Evolutionary conservation across 1,284 basidiomycete species (phyloP).

Genomic region (Garcileccinum viscosum): DNA sequence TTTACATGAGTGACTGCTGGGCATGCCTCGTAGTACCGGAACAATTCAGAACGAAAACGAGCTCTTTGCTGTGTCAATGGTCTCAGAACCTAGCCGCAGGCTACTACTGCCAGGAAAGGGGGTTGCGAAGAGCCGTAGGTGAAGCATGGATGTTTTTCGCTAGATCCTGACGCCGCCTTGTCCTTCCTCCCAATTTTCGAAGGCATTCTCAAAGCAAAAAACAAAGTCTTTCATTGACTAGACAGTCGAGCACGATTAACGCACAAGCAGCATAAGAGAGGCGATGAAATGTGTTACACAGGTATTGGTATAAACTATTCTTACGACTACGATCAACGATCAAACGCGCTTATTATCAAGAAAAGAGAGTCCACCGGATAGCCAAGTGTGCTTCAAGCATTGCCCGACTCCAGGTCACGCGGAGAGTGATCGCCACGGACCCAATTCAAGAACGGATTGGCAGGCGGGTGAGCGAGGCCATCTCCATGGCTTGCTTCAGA

Average conservation of each 20-base stretch:
- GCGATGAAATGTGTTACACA: neutral
- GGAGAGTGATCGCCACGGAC: neutral
- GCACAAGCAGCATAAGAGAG: neutral
- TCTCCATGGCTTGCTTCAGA: constrained; percentile 15
- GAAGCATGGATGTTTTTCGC: neutral
- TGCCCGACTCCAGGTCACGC: constrained; percentile 3
- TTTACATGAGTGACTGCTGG: neutral
- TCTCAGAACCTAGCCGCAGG: neutral
- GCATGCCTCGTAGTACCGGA: neutral
- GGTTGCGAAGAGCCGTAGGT: neutral
- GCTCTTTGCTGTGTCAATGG: neutral
- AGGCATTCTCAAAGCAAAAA: neutral
- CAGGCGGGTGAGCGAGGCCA: neutral
- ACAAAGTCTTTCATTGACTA: neutral
- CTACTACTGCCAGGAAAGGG: neutral
- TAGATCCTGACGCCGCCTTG: neutral
- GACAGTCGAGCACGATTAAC: neutral
- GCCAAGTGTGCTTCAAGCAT: neutral
- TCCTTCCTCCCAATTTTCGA: neutral
- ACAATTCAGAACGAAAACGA: neutral
- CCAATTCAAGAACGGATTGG: constrained; percentile 1
- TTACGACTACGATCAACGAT: neutral
- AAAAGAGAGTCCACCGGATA: neutral
- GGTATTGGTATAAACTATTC: neutral
- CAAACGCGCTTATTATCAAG: neutral